These are phyloP conservation scores for Nothopassalora personata DNA, from an alignment of 2,329 filamentous ascomycete species.

Conservation along the genomic window DNA sequence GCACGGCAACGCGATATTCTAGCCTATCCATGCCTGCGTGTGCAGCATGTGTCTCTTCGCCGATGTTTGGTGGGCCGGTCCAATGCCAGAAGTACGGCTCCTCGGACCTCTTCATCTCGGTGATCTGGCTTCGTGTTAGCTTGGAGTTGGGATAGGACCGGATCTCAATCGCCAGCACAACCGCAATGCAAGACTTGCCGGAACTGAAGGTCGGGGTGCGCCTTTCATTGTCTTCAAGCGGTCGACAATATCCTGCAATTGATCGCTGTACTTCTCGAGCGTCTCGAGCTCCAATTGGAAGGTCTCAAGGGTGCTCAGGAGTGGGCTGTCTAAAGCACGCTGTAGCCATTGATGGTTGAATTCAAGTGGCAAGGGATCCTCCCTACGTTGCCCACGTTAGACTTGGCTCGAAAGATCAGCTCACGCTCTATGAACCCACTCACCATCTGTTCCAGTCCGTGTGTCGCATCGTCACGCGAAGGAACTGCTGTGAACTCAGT, in stretches of 20 bases:
- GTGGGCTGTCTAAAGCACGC: constrained; percentile 19
- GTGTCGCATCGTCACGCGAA: constrained; percentile 34
- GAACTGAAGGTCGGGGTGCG: constrained; percentile 4
- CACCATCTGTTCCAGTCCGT: constrained; percentile 36
- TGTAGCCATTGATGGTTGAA: constrained; percentile 26
- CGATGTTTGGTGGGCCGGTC: constrained; percentile 44
- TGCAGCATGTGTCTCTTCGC: constrained; percentile 35
- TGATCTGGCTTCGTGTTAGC: background rate
- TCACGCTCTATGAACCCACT: background rate
- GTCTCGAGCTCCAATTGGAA: constrained; percentile 41
- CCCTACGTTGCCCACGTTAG: constrained; percentile 5
- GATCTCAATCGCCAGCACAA: too few relatives aligned
- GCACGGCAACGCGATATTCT: constrained; percentile 42
- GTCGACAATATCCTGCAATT: constrained; percentile 43
- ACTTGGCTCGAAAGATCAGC: background rate
- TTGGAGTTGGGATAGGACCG: too few relatives aligned
- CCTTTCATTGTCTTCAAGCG: constrained; percentile 23
- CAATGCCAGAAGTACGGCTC: constrained; percentile 35
- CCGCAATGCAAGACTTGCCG: background rate
- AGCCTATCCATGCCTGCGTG: constrained; percentile 41
- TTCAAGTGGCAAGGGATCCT: constrained; percentile 24
- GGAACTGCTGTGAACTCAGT: background rate
- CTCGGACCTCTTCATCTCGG: constrained; percentile 11
- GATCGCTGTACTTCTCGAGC: constrained; percentile 41
- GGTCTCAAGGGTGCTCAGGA: constrained; percentile 26